Conservation (phyloP, 2,329 filamentous ascomycete genomes). For the Fusarium acutatum region DNA sequence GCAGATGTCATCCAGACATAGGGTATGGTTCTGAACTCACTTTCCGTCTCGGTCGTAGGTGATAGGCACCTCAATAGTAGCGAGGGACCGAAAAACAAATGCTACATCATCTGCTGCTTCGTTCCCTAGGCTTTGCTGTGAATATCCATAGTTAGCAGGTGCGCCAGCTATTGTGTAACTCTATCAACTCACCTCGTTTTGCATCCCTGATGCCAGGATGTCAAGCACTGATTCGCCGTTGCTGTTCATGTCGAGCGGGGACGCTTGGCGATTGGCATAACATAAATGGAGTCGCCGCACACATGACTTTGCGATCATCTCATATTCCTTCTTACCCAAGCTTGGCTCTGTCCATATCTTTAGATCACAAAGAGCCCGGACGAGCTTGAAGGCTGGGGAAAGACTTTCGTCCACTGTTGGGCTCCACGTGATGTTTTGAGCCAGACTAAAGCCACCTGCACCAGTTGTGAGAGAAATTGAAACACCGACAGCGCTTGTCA, state of each 20-base stretch:
- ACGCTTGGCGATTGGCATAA: background rate
- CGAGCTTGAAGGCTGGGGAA: background rate
- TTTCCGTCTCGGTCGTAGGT: background rate
- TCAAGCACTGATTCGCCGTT: background rate
- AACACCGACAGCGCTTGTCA: background rate
- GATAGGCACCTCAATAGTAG: background rate
- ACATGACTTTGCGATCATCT: background rate
- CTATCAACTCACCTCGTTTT: background rate
- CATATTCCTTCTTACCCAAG: background rate
- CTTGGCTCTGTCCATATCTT: fast-evolving
- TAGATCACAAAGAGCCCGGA: background rate
- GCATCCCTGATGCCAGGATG: background rate
- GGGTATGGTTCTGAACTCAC: background rate
- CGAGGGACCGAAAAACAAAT: background rate
- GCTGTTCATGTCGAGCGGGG: background rate
- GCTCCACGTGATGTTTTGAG: background rate
- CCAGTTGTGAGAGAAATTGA: background rate
- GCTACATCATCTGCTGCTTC: background rate
- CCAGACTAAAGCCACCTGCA: background rate
- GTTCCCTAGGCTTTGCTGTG: background rate
- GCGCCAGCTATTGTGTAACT: fast-evolving
- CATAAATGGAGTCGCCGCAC: background rate
- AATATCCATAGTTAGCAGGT: background rate
- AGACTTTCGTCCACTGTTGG: background rate
- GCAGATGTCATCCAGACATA: fast-evolving